Conservation (phyloP, 2,329 filamentous ascomycete genomes). For the Xylaria sp. region DNA sequence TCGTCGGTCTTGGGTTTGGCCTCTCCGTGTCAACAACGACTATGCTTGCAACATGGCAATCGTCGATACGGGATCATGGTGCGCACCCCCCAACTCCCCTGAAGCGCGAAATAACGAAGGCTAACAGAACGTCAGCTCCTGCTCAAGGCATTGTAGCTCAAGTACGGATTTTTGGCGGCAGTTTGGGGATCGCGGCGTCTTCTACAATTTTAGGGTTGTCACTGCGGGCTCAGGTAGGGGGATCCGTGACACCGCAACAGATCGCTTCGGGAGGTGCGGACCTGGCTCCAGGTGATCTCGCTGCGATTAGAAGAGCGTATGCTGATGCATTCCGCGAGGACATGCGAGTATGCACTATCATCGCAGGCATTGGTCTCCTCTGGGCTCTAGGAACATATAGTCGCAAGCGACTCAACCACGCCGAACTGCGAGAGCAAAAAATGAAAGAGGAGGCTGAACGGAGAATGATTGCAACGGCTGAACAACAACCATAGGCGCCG, state of each 20-base stretch:
- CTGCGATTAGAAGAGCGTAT: conserved; percentile 53
- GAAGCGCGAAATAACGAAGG: background rate
- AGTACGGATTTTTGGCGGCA: conserved; percentile 62
- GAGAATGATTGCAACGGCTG: conserved; percentile 31
- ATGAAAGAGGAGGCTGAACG: conserved; percentile 44
- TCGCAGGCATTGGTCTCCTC: conserved; percentile 55
- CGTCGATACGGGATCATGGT: conserved; percentile 59
- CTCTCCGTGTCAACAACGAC: conserved; percentile 60
- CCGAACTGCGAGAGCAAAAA: conserved; percentile 44
- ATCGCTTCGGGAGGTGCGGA: conserved; percentile 38
- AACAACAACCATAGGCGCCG: background rate
- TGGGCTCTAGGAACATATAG: conserved; percentile 55
- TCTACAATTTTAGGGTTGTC: conserved; percentile 57
- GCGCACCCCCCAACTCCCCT: conserved; percentile 34
- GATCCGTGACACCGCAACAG: conserved; percentile 46
- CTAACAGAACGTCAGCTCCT: conserved; percentile 52
- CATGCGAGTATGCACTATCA: conserved; percentile 58
- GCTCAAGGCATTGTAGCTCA: conserved; percentile 65
- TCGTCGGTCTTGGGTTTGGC: conserved; percentile 65
- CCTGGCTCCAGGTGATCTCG: conserved; percentile 47
- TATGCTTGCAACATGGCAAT: conserved; percentile 56
- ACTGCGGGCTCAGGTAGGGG: conserved; percentile 47
- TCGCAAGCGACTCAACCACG: conserved; percentile 46
- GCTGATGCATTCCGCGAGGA: conserved; percentile 57
- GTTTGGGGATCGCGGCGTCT: conserved; percentile 64